phyloP scores from a whole-genome alignment of 805 yeast species.

The Candida wancherniae region DNA sequence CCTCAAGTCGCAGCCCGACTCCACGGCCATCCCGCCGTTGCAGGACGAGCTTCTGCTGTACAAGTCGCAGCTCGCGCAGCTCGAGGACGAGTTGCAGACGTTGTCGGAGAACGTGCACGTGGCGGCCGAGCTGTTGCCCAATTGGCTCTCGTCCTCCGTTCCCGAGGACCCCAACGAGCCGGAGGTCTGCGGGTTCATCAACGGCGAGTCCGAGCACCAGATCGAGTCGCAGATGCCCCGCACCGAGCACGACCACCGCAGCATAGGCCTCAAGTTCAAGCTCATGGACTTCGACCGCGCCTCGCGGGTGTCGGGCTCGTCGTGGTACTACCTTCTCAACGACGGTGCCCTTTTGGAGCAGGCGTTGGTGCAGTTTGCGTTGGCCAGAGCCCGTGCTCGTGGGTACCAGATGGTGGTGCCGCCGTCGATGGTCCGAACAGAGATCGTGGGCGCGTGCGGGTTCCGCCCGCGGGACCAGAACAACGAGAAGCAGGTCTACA shows the following conservation, averaged over 20 bases:
- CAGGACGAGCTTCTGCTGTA: constrained; percentile 18
- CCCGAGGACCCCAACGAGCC: constrained; percentile 36
- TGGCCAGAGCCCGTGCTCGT: constrained; percentile 55
- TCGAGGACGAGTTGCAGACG: constrained; percentile 21
- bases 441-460: constrained; percentile 84
- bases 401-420: constrained; percentile 76
- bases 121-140: constrained; percentile 56
- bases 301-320: constrained; percentile 70
- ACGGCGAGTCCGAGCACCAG: constrained; percentile 36
- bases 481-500: constrained; percentile 80
- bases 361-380: constrained; percentile 78
- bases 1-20: constrained; percentile 15
- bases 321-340: constrained; percentile 81
- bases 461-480: constrained; percentile 89
- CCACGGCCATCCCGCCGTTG: constrained; percentile 9
- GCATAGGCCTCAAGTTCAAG: constrained; percentile 62
- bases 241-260: constrained; percentile 53
- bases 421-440: constrained; percentile 79
- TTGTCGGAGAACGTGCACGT: constrained; percentile 35
- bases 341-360: constrained; percentile 88
- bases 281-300: constrained; percentile 71
- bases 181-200: constrained; percentile 47
- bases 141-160: constrained; percentile 49
- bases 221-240: constrained; percentile 15
- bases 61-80: constrained; percentile 22